phyloP scores from a whole-genome alignment of 2,329 filamentous ascomycete genomes.

The Cryphonectria nitschkei region DNA sequence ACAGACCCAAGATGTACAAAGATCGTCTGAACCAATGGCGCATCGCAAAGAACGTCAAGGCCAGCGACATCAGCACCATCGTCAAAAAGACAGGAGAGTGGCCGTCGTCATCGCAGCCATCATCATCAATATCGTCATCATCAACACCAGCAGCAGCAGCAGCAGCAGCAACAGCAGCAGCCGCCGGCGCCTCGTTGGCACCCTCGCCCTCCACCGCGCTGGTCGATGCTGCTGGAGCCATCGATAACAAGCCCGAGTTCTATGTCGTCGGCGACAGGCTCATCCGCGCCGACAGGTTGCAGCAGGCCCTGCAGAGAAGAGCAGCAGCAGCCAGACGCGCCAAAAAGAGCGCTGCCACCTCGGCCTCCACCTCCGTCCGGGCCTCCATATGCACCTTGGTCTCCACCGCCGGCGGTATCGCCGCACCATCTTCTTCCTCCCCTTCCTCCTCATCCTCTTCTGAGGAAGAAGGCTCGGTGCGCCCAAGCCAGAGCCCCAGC shows the following conservation, averaged over 20 bases:
- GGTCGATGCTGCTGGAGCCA: background rate
- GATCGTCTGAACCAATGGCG: slow-evolving; percentile 22
- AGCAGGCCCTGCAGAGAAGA: slow-evolving; percentile 22
- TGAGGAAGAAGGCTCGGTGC: background rate
- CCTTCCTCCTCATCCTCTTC: background rate
- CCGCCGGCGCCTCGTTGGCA: background rate
- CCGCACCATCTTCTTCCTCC: background rate
- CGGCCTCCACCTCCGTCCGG: background rate
- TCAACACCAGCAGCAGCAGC: background rate
- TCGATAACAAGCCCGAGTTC: slow-evolving; percentile 3
- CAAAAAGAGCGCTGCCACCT: slow-evolving; percentile 4
- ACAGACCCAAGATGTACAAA: slow-evolving; percentile 23
- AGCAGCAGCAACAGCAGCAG: too few relatives aligned
- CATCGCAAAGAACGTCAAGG: slow-evolving; percentile 22
- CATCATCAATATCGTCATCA: background rate
- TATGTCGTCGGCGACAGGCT: slow-evolving; percentile 21
- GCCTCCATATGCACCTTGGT: background rate
- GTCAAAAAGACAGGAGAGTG: slow-evolving; percentile 6
- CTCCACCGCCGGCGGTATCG: too few relatives aligned
- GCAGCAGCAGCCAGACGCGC: slow-evolving; percentile 18
- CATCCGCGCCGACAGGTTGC: slow-evolving; percentile 22
- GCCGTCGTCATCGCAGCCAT: background rate
- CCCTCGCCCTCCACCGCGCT: background rate
- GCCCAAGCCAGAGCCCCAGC: background rate
- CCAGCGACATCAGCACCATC: slow-evolving; percentile 20